phyloP scores from a whole-genome alignment of 2,329 filamentous ascomycete species.

The Pseudogymnoascus destructans region DNA sequence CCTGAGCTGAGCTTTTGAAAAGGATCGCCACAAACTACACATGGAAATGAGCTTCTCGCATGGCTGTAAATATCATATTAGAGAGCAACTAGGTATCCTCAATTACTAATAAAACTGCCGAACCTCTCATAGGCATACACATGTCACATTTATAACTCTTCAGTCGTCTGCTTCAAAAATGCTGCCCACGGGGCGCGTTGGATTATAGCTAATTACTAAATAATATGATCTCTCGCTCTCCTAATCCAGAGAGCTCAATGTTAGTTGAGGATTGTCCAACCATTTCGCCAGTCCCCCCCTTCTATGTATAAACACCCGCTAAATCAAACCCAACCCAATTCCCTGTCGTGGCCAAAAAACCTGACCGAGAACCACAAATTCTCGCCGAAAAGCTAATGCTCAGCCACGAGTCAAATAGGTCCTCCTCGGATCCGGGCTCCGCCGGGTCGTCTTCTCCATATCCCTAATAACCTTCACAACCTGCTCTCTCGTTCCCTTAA shows the following conservation, averaged over 20 bases:
- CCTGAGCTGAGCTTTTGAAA: neutral
- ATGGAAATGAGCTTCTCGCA: neutral
- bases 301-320: neutral
- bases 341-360: neutral
- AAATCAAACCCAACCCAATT: neutral
- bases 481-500: conserved; percentile 14
- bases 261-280: neutral
- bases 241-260: neutral
- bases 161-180: neutral
- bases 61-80: neutral
- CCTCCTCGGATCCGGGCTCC: neutral
- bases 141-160: neutral
- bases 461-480: conserved; percentile 12
- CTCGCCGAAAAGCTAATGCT: neutral
- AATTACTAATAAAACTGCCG: neutral
- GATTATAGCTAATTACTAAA: neutral
- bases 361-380: neutral
- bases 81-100: neutral
- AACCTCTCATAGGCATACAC: neutral
- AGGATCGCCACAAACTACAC: neutral
- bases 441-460: conserved; percentile 5
- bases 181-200: neutral
- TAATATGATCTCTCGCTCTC: neutral
- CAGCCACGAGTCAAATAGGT: neutral
- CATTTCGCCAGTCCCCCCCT: neutral